A percentile compares a stretch with the other conserved stretches of the same genome.
phyloP scores from a whole-genome alignment of 441 rosid genomes.

The Cnidoscolus chayamansa region DNA sequence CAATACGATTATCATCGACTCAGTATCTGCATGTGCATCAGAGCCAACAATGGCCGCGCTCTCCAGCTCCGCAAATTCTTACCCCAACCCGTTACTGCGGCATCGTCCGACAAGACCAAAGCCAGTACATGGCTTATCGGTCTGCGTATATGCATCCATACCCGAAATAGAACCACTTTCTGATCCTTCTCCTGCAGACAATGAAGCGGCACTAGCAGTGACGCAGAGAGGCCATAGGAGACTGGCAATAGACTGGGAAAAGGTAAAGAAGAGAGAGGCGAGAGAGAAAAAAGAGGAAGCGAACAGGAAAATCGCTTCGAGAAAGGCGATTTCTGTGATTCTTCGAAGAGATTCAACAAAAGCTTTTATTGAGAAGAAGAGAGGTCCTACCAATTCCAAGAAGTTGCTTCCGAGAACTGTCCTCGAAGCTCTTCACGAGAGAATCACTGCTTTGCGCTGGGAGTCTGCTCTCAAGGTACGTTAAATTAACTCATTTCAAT shows the following conservation, averaged over 20 bases:
- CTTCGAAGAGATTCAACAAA: slow-evolving; percentile 79
- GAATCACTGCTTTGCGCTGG: slow-evolving; percentile 85
- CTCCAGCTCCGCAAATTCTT: slow-evolving; percentile 30
- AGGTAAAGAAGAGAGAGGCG: slow-evolving; percentile 41
- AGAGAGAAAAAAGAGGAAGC: slow-evolving; percentile 50
- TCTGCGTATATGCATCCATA: slow-evolving; percentile 25
- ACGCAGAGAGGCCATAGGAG: slow-evolving; percentile 30
- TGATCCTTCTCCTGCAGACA: not conserved
- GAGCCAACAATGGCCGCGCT: slow-evolving; percentile 33
- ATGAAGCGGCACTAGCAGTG: slow-evolving; percentile 12
- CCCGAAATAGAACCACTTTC: not conserved
- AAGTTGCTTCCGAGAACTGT: slow-evolving; percentile 74
- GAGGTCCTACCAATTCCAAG: slow-evolving; percentile 61
- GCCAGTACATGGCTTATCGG: slow-evolving; percentile 12
- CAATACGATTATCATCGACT: not conserved
- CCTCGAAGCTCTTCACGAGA: slow-evolving; percentile 81
- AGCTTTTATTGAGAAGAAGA: slow-evolving; percentile 69
- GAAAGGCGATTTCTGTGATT: slow-evolving; percentile 70
- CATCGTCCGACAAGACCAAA: slow-evolving; percentile 10
- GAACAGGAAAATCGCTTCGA: slow-evolving; percentile 67
- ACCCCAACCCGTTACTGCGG: slow-evolving; percentile 31
- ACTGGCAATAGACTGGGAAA: slow-evolving; percentile 33
- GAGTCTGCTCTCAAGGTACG: slow-evolving; percentile 80
- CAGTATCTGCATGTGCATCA: not conserved
- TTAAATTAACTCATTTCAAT: not conserved